Evolutionary conservation across 768 basidiomycete species (phyloP).

Genomic region (Hypholoma fasciculare): DNA sequence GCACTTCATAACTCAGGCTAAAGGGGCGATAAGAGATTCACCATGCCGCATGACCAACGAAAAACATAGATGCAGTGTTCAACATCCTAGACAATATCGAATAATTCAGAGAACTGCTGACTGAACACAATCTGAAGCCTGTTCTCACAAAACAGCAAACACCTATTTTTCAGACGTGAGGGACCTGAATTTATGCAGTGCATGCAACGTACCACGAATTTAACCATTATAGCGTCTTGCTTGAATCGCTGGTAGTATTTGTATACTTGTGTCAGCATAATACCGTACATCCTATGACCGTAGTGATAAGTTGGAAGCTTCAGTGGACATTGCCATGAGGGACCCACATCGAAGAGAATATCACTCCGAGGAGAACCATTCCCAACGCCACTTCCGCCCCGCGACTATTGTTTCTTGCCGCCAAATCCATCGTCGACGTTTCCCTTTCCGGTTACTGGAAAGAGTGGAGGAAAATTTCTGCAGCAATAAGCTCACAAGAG

Average conservation of each 20-base stretch:
- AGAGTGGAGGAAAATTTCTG: background rate
- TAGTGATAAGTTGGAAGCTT: background rate
- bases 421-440: background rate
- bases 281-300: conserved; percentile 26
- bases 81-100: conserved; percentile 3
- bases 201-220: conserved; percentile 21
- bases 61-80: conserved; percentile 28
- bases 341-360: conserved; percentile 31
- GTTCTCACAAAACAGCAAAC: conserved; percentile 23
- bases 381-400: conserved; percentile 27
- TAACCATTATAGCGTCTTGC: conserved; percentile 24
- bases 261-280: conserved; percentile 32
- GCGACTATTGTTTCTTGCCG: conserved; percentile 12
- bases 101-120: conserved; percentile 11
- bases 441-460: background rate
- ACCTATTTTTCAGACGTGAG: conserved; percentile 6
- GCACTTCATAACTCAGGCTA: background rate
- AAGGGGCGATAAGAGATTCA: conserved; percentile 7
- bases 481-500: background rate
- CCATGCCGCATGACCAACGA: conserved; percentile 32
- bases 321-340: background rate
- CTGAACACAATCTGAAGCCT: too few species aligned
- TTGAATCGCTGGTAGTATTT: conserved; percentile 33
- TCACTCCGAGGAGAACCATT: conserved; percentile 33
- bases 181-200: too few species aligned